Percentiles rank a stretch among this genome's conserved stretches.
These are phyloP conservation scores for Sporothrix dimorphospora DNA, from an alignment of 2,329 filamentous ascomycete species.

Conservation along the genomic window DNA sequence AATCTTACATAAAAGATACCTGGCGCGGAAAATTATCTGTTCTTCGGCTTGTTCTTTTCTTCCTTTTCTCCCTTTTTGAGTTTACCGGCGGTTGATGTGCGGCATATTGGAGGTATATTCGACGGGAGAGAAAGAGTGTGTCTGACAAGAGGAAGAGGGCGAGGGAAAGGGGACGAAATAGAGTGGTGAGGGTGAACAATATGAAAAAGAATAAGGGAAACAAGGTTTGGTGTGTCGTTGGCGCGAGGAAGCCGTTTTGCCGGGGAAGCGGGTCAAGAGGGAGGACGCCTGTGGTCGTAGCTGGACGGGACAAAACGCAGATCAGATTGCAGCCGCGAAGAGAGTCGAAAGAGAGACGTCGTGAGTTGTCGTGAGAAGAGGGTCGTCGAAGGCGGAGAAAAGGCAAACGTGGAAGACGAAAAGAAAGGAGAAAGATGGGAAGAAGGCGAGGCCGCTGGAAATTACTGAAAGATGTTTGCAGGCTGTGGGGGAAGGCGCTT, in stretches of 20 bases:
- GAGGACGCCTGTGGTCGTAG: neutral
- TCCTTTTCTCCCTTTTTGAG: neutral
- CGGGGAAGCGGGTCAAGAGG: conserved; percentile 5
- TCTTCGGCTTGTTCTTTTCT: conserved; percentile 9
- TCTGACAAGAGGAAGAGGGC: neutral
- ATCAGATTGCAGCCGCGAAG: conserved; percentile 5
- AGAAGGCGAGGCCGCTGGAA: neutral
- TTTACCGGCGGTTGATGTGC: conserved; percentile 23
- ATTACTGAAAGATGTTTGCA: neutral
- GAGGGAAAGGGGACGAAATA: neutral
- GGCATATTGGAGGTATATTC: conserved; percentile 14
- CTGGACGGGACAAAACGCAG: neutral
- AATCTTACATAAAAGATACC: neutral
- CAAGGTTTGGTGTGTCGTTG: conserved; percentile 4
- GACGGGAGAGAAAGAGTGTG: neutral
- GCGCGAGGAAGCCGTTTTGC: conserved; percentile 19
- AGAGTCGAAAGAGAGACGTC: neutral
- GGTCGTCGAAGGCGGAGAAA: neutral
- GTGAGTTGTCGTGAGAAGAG: conserved; percentile 1
- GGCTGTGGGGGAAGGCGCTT: neutral
- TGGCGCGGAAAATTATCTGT: neutral
- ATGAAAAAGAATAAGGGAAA: neutral
- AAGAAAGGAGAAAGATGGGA: neutral
- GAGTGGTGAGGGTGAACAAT: neutral
- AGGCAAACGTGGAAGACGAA: neutral